Evolutionary conservation across 2,329 filamentous ascomycete species (phyloP).

Genomic region (Trichoderma polysporum): DNA sequence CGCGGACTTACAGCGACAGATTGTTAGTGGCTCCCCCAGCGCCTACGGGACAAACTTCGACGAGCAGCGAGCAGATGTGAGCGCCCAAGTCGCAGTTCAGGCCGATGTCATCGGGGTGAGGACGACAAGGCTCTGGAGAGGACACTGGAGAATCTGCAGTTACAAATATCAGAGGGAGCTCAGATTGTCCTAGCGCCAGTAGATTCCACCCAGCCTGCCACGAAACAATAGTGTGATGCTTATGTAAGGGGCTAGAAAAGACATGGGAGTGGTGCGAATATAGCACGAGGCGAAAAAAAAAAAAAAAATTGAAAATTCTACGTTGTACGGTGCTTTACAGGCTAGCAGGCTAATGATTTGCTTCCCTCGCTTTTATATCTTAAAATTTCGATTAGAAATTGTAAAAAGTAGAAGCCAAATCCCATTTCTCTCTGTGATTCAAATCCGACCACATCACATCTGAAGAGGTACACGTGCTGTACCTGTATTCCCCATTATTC

Average conservation of each 20-base stretch:
- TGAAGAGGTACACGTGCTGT: background rate
- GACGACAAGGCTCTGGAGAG: constrained; percentile 23
- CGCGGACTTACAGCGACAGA: constrained; percentile 23
- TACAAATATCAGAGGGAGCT: constrained; percentile 23
- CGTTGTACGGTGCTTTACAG: background rate
- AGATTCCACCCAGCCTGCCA: constrained; percentile 26
- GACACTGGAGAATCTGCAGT: constrained; percentile 21
- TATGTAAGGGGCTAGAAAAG: constrained; percentile 19
- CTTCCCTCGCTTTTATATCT: background rate
- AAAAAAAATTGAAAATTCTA: background rate
- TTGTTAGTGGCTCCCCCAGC: constrained; percentile 13
- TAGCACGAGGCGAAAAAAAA: background rate
- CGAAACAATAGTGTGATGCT: constrained; percentile 25
- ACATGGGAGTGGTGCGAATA: background rate
- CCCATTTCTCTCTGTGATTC: background rate
- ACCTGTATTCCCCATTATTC: background rate
- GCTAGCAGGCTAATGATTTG: background rate
- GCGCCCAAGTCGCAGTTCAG: constrained; percentile 23
- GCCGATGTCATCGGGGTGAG: constrained; percentile 24
- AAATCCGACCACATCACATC: background rate
- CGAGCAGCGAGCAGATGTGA: constrained; percentile 5
- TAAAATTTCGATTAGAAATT: background rate
- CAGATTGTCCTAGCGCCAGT: constrained; percentile 29
- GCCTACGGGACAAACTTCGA: constrained; percentile 8
- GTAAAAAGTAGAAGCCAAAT: background rate